Evolutionary conservation across 148 eudicot species (phyloP).

Genomic region (Rhododendron ovatum): DNA sequence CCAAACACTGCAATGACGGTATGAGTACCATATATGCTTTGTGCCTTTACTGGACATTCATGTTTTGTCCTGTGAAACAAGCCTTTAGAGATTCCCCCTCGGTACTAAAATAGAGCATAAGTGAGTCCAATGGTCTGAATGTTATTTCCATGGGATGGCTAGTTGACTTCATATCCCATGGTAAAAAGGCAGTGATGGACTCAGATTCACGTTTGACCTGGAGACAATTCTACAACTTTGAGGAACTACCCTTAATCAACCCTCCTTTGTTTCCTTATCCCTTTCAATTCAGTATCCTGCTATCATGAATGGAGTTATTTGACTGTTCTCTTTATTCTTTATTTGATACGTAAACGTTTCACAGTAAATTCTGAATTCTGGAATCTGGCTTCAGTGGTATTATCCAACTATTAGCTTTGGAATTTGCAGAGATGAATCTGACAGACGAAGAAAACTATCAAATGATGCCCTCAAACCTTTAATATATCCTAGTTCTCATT

Average conservation of each 20-base stretch:
- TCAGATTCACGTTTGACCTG: neutral
- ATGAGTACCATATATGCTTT: neutral
- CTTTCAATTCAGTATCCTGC: neutral
- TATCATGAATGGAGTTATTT: neutral
- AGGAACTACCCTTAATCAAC: neutral
- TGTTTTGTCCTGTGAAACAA: neutral
- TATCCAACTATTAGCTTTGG: neutral
- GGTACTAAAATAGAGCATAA: neutral
- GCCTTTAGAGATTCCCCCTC: neutral
- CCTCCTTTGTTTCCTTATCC: neutral
- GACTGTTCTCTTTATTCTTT: neutral
- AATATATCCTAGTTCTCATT: neutral
- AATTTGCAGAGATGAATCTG: neutral
- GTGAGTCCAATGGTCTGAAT: neutral
- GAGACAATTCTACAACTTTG: neutral
- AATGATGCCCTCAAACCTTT: neutral
- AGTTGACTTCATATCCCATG: neutral
- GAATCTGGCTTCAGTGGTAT: neutral
- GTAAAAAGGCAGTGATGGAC: neutral
- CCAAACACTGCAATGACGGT: neutral
- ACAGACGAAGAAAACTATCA: neutral
- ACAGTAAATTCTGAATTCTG: neutral
- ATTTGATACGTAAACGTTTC: neutral
- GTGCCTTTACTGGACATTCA: neutral
- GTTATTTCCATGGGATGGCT: neutral